Percentiles rank a stretch among this genome's conserved stretches.
Conservation (phyloP, 352 stramenopile species). For the Phytophthora crassamura region DNA sequence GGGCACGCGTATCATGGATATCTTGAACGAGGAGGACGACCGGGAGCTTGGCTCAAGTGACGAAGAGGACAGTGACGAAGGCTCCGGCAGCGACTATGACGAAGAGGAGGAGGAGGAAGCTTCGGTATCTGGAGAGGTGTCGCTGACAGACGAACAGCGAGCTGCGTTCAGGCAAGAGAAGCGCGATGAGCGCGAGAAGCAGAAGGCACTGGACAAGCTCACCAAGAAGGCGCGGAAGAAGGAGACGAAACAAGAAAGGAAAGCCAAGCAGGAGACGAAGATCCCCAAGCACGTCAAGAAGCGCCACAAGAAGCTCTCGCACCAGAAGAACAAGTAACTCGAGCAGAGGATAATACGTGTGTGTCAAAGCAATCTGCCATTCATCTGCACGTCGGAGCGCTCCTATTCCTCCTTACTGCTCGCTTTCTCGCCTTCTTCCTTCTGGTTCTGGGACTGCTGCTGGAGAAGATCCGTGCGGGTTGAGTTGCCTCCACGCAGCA, state of each 20-base stretch:
- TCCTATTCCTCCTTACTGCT: slow-evolving; percentile 13
- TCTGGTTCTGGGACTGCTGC: slow-evolving; percentile 40
- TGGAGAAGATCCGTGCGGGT: slow-evolving; percentile 77
- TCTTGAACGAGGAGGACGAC: slow-evolving; percentile 68
- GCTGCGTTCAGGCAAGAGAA: slow-evolving; percentile 88
- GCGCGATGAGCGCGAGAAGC: slow-evolving; percentile 66
- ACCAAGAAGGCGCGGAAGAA: slow-evolving; percentile 97
- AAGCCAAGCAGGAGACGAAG: slow-evolving; percentile 95
- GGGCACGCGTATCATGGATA: slow-evolving; percentile 73
- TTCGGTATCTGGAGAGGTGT: slow-evolving; percentile 23
- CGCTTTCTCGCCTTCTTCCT: slow-evolving; percentile 21
- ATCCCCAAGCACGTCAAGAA: slow-evolving; percentile 99
- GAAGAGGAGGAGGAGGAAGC: slow-evolving; percentile 26
- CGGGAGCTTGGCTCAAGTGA: slow-evolving; percentile 56
- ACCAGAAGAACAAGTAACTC: slow-evolving; percentile 75
- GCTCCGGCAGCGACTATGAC: slow-evolving; percentile 46
- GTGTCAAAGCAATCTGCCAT: neutral
- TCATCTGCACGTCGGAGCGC: too few species aligned
- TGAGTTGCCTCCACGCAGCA: slow-evolving; percentile 80
- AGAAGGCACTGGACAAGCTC: slow-evolving; percentile 60
- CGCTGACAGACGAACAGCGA: slow-evolving; percentile 85
- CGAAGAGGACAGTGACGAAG: slow-evolving; percentile 49
- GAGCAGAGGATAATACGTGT: too few species aligned
- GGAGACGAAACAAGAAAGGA: slow-evolving; percentile 94
- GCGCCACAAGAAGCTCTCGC: slow-evolving; percentile 95